Conservation (phyloP, 2,329 filamentous ascomycete species). For the Dactylonectria macrodidyma region DNA sequence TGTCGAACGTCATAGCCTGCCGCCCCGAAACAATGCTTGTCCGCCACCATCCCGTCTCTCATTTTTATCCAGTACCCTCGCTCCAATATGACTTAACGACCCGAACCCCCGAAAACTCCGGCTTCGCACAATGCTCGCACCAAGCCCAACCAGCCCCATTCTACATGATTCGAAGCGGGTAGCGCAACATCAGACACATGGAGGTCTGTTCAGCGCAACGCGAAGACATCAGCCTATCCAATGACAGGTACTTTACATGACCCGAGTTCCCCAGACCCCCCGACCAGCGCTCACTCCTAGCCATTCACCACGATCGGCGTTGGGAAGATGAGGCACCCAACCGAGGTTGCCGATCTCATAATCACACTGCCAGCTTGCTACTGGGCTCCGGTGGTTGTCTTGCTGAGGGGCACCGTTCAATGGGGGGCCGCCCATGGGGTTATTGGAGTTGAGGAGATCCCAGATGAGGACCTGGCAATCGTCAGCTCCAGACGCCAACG, state of each 20-base stretch:
- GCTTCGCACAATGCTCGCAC: conserved; percentile 48
- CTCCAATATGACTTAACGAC: conserved; percentile 42
- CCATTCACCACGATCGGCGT: conserved; percentile 83
- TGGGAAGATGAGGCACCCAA: conserved; percentile 83
- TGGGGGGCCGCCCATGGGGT: conserved; percentile 58
- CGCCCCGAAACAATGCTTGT: conserved; percentile 32
- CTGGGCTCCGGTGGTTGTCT: conserved; percentile 76
- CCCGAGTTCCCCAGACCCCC: conserved; percentile 83
- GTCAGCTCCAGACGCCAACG: conserved; percentile 91
- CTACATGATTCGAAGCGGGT: conserved; percentile 43
- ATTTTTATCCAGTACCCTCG: conserved; percentile 42
- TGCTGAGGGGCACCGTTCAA: conserved; percentile 65
- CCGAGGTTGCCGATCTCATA: conserved; percentile 89
- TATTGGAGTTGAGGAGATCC: conserved; percentile 83
- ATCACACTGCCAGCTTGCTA: conserved; percentile 87
- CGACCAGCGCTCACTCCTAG: conserved; percentile 85
- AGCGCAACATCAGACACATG: conserved; percentile 18
- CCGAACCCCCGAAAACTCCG: conserved; percentile 44
- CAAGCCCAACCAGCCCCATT: conserved; percentile 41
- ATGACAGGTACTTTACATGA: conserved; percentile 47
- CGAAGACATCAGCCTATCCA: conserved; percentile 36
- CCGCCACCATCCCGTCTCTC: conserved; percentile 26
- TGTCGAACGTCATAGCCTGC: conserved; percentile 36
- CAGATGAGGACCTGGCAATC: conserved; percentile 93
- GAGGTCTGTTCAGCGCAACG: conserved; percentile 22